A percentile compares a stretch with the other conserved stretches of the same genome.
Conservation (phyloP, 495 filamentous ascomycete genomes). For the Aspergillus sparsus region DNA sequence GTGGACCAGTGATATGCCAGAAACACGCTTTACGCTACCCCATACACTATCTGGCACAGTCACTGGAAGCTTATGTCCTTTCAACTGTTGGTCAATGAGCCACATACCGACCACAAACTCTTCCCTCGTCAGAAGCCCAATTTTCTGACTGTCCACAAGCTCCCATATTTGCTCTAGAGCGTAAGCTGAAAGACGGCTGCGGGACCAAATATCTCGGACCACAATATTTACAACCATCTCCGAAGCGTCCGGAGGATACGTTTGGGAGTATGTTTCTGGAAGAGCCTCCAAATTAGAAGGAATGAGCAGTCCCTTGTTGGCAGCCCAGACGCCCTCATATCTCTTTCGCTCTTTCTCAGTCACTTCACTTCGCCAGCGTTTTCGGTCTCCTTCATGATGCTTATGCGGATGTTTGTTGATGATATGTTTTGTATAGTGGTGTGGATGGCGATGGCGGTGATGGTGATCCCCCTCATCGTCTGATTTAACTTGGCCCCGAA, state of each 20-base stretch:
- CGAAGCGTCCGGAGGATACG: conserved; percentile 31
- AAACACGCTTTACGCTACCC: conserved; percentile 70
- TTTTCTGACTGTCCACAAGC: conserved; percentile 67
- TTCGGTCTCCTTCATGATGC: conserved; percentile 83
- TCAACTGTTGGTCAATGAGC: conserved; percentile 87
- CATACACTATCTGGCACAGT: conserved; percentile 82
- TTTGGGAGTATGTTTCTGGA: conserved; percentile 3
- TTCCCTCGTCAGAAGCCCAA: conserved; percentile 64
- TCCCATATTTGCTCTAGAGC: conserved; percentile 82
- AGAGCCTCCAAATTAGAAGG: conserved; percentile 16
- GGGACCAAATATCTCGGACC: conserved; percentile 81
- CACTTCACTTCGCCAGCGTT: conserved; percentile 78
- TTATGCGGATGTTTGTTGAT: conserved; percentile 75
- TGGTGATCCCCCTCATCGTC: conserved; percentile 57
- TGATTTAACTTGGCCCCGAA: conserved; percentile 62
- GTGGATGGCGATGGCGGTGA: conserved; percentile 25
- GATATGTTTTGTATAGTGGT: conserved; percentile 45
- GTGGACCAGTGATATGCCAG: conserved; percentile 40
- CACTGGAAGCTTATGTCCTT: conserved; percentile 82
- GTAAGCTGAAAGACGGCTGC: conserved; percentile 67
- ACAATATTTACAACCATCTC: conserved; percentile 76
- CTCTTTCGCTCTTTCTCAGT: conserved; percentile 77
- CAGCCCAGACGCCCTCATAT: conserved; percentile 98
- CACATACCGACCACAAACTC: conserved; percentile 97
- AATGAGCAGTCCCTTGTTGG: conserved; percentile 74